Conservation (phyloP, 176 grass and related monocot genomes). For the Phoenix dactylifera region DNA sequence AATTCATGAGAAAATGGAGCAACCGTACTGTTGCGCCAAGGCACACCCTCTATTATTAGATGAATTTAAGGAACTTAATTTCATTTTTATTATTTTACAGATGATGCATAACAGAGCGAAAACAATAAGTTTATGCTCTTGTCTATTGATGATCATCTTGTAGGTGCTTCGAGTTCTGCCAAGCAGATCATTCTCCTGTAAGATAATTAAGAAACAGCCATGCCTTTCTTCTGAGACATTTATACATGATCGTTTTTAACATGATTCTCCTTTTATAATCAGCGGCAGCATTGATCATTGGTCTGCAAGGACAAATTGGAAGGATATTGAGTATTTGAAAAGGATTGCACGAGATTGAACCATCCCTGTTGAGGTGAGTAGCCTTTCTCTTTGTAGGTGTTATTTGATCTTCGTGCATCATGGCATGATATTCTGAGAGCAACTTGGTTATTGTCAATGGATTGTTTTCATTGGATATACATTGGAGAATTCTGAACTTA, state of each 20-base stretch:
- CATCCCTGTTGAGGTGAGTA: constrained; percentile 72
- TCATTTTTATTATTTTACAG: not conserved
- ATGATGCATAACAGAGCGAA: not conserved
- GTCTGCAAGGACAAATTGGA: constrained; percentile 85
- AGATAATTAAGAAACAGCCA: constrained; percentile 57
- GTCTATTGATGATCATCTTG: constrained; percentile 4
- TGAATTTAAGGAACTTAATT: too few species aligned
- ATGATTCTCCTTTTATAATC: constrained; percentile 77
- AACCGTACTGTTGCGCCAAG: too few species aligned
- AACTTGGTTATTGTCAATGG: too few species aligned
- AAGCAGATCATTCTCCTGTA: constrained; percentile 59
- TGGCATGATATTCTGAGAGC: too few species aligned
- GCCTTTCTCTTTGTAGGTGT: constrained; percentile 2
- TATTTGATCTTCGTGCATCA: constrained; percentile 3
- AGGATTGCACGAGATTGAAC: constrained; percentile 74
- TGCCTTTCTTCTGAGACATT: constrained; percentile 85
- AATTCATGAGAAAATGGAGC: too few species aligned
- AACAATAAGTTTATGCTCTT: too few species aligned
- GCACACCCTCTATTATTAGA: too few species aligned
- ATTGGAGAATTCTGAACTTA: too few species aligned
- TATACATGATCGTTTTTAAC: constrained; percentile 74
- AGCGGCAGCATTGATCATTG: constrained; percentile 81
- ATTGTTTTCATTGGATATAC: too few species aligned
- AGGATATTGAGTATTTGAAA: constrained; percentile 77
- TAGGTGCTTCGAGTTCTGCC: constrained; percentile 64